Percentiles rank a stretch among this genome's conserved stretches.
phyloP scores from a whole-genome alignment of 2,329 filamentous ascomycete species.

The Fusarium haematococcum region DNA sequence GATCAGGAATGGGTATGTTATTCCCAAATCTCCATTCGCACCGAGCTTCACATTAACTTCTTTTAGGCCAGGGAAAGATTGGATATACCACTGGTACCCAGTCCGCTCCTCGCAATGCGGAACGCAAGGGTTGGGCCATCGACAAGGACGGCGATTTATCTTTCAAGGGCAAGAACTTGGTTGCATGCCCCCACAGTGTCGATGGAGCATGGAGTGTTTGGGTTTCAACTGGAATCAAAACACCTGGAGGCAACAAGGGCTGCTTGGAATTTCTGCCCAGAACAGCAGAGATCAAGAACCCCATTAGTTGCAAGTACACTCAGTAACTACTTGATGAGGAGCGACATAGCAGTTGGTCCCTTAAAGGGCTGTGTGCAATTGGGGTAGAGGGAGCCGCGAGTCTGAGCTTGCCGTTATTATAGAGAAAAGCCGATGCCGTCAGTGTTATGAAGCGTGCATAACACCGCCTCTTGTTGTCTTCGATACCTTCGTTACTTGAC shows the following conservation, averaged over 20 bases:
- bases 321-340: background rate
- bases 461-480: background rate
- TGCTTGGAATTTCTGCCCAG: conserved; percentile 52
- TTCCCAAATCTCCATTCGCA: background rate
- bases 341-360: background rate
- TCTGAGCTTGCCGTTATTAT: background rate
- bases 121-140: conserved; percentile 60
- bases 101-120: conserved; percentile 53
- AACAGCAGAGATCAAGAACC: conserved; percentile 38
- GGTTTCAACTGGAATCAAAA: conserved; percentile 43
- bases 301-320: conserved; percentile 50
- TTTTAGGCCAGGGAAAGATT: background rate
- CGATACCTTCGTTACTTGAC: background rate
- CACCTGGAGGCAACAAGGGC: conserved; percentile 50
- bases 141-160: conserved; percentile 56
- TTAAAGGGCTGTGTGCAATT: background rate
- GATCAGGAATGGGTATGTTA: background rate
- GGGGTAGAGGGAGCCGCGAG: background rate
- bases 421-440: background rate
- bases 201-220: conserved; percentile 55
- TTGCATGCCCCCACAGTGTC: conserved; percentile 58
- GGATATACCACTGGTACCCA: conserved; percentile 54
- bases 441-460: background rate
- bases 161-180: conserved; percentile 53
- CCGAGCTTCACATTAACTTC: background rate